Base-by-base conservation (phyloP, 192 early-diverging fungal species). In the Coemansia sp. region DNA sequence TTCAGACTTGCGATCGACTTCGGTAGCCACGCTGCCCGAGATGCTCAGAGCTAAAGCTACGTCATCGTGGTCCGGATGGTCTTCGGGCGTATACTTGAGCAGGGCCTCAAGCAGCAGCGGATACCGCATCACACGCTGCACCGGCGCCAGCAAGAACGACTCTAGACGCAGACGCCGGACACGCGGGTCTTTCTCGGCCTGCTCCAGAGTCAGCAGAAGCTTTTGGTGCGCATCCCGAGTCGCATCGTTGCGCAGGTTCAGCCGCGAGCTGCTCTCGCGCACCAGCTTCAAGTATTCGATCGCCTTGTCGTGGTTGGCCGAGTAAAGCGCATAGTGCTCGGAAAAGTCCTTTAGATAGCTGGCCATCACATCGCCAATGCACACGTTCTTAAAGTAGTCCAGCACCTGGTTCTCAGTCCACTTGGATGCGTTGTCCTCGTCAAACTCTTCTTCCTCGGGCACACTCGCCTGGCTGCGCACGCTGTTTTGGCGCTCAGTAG, bases 341-440 rank as follows among this genome's bases (percentile, higher is more conserved):
- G 72, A 81, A 72, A 81, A 81, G 62, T 81, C 73, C 65, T 81
- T 75, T 35, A 81, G 69, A 35, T 75, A 75, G 62, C 66, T 72
- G 59, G 73, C 49, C 73, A 81, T 75, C 62, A 81, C 70, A 29
- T 81, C 73, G 59, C 72, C 72, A 35, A 81, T 81, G 60, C 76
- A 73, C 61, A 79, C 76, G 54, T 79, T 79, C 58, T 66, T 73
- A 43, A 79, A 73, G 51, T 79, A 79, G 45, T 70, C 67, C 10
- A 79, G 70, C 48, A 73, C 67, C 61, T 73, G 76, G 48, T 73
- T 53, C 60, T 79, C 76, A 11, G 63, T 65, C 76, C 76, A 79
- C 61, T 70, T 79, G 29, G 70, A 51, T 6, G 76, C 76, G 10
- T 79, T 67, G 52, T 79, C 50, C 51, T 73, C 76, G 48, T 70